Conservation (phyloP, 192 early-diverging fungal species). For the Coemansia sp. region DNA sequence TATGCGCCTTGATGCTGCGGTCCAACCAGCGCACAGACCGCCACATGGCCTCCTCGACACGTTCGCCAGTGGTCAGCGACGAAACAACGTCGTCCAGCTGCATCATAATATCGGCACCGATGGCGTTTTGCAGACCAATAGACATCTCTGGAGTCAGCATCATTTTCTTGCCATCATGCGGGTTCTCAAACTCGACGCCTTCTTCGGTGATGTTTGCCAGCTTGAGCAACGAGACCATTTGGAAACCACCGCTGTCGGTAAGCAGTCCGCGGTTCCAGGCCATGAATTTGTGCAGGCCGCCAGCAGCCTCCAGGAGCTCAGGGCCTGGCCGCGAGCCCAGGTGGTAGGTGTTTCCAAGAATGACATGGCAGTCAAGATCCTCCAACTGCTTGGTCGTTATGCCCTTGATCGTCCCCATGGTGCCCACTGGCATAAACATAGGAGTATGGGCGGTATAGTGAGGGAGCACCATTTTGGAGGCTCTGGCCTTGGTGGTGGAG, state of each 20-base stretch:
- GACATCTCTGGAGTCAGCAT: constrained; percentile 85
- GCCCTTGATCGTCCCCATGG: constrained; percentile 81
- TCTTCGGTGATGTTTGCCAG: constrained; percentile 79
- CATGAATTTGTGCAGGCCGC: constrained; percentile 78
- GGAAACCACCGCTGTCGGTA: constrained; percentile 84
- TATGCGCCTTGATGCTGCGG: constrained; percentile 74
- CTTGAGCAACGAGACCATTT: constrained; percentile 87
- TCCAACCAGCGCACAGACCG: constrained; percentile 87
- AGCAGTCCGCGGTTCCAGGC: constrained; percentile 74
- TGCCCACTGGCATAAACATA: constrained; percentile 88
- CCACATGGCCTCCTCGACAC: constrained; percentile 89
- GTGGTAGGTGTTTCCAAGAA: constrained; percentile 87
- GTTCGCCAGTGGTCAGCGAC: constrained; percentile 70
- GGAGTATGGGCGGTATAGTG: constrained; percentile 79
- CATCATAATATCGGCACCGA: constrained; percentile 90
- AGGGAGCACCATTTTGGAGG: constrained; percentile 68
- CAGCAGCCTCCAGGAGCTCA: constrained; percentile 66
- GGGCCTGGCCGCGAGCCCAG: constrained; percentile 70
- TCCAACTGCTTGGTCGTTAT: constrained; percentile 73
- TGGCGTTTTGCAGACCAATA: constrained; percentile 79
- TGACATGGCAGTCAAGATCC: constrained; percentile 74
- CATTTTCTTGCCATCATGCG: constrained; percentile 77
- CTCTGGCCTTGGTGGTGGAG: constrained; percentile 78
- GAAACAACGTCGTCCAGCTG: constrained; percentile 89
- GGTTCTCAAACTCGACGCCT: constrained; percentile 81